Evolutionary conservation across 2,329 filamentous ascomycete species (phyloP), one percentile per base, ranked within the genome.

Genomic region (Ophiocordyceps camponoti-rufipedis): DNA sequence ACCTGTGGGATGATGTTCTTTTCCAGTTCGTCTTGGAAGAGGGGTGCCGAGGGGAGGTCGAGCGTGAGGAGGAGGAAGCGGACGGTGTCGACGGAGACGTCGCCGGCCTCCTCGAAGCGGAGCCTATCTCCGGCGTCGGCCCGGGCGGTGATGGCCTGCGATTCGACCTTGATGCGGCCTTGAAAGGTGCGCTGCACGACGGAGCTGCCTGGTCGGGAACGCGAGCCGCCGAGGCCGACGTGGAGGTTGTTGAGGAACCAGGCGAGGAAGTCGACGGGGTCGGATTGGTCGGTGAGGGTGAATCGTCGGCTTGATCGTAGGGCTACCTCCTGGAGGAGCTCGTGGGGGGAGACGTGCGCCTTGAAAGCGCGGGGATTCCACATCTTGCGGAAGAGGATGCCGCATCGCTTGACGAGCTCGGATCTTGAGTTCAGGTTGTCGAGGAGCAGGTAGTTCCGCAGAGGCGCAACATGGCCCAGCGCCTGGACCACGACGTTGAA

Each of bases 171-270:
- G 46, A 98, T 72, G 51, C 79, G 82, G 50, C 91, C 91, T 65
- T 98, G 91, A 63, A 98, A 96, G 45, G 91, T 83, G 51, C 82
- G 81, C 58, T 98, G 91, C 44, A 98, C 71, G 52, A 95, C 87
- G 58, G 82, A 89, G 54, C 79, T 82, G 28, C 81, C 78, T 1
- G 88, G 83, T 55, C 86, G 91, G 8, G 83, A 82, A 59, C 86
- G 89, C 58, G 82, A 88, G 50, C 91, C 91, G 45, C 91, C 91
- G 2, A 98, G 75, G 18, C 85, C 83, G 14, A 95, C 72, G 60
- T 98, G 91, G 11, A 98, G 74, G 60, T 94, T 85, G 67, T 98
- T 96, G 46, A 98, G 74, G 60, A 96, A 95, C 91, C 91, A 98
- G 28, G 85, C 88, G 42, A 98, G 70, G 56, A 98, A 96, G 42